phyloP scores from a whole-genome alignment of 257 asterid genomes.

The Penstemon newberryi region DNA sequence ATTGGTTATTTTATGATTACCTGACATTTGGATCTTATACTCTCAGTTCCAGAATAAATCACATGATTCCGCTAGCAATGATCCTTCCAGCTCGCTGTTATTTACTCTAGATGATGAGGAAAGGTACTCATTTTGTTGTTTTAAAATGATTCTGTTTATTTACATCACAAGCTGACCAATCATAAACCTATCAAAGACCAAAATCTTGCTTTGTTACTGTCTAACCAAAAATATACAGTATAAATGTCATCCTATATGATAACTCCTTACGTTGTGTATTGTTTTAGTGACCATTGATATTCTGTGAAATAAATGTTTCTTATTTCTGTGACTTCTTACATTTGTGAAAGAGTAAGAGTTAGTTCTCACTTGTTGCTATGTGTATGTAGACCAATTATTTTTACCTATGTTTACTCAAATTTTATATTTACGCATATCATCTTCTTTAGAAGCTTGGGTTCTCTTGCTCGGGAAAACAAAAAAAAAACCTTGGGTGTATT shows the following conservation, averaged over 20 bases:
- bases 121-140: constrained; percentile 51
- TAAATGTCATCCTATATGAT: background rate
- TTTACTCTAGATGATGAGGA: constrained; percentile 69
- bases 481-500: constrained; percentile 1
- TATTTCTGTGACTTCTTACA: background rate
- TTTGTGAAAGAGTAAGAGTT: no score
- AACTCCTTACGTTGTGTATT: constrained; percentile 12
- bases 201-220: background rate
- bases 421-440: no score
- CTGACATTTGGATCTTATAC: constrained; percentile 27
- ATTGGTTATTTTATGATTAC: constrained; percentile 21
- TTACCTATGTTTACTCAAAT: no score
- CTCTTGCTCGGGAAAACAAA: no score
- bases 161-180: background rate
- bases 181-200: background rate
- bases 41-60: constrained; percentile 85
- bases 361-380: no score
- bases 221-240: constrained; percentile 3
- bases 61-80: constrained; percentile 52
- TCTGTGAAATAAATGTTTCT: background rate
- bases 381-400: no score
- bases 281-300: constrained; percentile 1
- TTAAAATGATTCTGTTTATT: constrained; percentile 11
- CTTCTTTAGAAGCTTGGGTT: no score
- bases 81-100: constrained; percentile 65